A percentile compares a stretch with the other conserved stretches of the same genome.
Evolutionary conservation across 2,329 filamentous ascomycete species (phyloP).

Genomic region (Xylariales sp.): DNA sequence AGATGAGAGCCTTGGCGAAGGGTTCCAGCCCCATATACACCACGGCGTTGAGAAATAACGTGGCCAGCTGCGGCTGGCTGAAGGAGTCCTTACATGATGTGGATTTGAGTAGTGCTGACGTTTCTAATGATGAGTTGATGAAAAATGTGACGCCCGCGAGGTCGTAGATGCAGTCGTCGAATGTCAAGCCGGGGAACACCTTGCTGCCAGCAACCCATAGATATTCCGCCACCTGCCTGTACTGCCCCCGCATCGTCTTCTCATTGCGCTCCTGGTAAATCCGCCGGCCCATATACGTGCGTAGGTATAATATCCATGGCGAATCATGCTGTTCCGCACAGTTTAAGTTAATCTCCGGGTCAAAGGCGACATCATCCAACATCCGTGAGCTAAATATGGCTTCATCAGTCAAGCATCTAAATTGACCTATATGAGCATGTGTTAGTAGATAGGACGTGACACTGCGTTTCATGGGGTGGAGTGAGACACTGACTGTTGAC

Average conservation of each 20-base stretch:
- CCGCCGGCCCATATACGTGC: conserved; percentile 35
- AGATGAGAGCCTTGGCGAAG: conserved; percentile 38
- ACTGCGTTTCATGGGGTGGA: neutral
- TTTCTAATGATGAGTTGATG: conserved; percentile 39
- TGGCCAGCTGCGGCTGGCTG: conserved; percentile 35
- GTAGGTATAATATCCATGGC: conserved; percentile 37
- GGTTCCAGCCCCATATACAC: conserved; percentile 40
- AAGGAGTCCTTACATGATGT: conserved; percentile 34
- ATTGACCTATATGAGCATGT: conserved; percentile 27
- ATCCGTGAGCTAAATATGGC: conserved; percentile 39
- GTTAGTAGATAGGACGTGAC: conserved; percentile 21
- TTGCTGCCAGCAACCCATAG: conserved; percentile 38
- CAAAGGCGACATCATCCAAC: conserved; percentile 38
- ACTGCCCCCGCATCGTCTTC: conserved; percentile 39
- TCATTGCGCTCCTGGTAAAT: conserved; percentile 37
- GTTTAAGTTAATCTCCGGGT: conserved; percentile 29
- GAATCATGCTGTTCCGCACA: conserved; percentile 35
- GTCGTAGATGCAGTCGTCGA: conserved; percentile 37
- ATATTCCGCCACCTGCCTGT: conserved; percentile 36
- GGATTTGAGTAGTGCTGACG: conserved; percentile 34
- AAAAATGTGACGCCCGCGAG: conserved; percentile 38
- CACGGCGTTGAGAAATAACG: conserved; percentile 39
- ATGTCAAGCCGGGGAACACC: conserved; percentile 32
- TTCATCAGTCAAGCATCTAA: conserved; percentile 38
- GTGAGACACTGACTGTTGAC: conserved; percentile 36